phyloP scores from a whole-genome alignment of 768 basidiomycete genomes.

The Ramaria sp. region DNA sequence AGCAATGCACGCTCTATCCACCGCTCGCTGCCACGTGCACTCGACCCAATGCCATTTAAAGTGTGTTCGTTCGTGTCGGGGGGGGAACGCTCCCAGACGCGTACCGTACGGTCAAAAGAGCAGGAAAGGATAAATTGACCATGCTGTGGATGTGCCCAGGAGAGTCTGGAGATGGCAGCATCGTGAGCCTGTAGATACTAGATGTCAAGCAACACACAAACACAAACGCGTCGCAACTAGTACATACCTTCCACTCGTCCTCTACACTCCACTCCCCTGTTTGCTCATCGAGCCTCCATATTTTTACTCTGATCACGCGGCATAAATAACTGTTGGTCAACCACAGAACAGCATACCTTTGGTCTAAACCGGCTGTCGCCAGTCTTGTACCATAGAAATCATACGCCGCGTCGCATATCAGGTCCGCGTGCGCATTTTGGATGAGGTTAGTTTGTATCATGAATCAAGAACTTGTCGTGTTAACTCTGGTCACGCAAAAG shows the following conservation, averaged over 20 bases:
- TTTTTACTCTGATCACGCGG: slow-evolving; percentile 52
- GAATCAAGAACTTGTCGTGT: neutral
- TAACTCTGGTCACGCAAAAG: neutral
- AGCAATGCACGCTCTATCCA: slow-evolving; percentile 72
- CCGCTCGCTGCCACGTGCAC: slow-evolving; percentile 23
- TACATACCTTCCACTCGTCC: slow-evolving; percentile 82
- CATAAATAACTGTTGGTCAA: slow-evolving; percentile 3
- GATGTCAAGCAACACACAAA: slow-evolving; percentile 3
- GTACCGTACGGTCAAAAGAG: slow-evolving; percentile 85
- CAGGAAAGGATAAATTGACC: slow-evolving; percentile 79
- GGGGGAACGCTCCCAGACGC: slow-evolving; percentile 75
- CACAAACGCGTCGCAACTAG: neutral
- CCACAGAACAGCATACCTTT: slow-evolving; percentile 37
- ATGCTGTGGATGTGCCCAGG: slow-evolving; percentile 91
- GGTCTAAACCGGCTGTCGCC: slow-evolving; percentile 76
- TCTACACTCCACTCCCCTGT: slow-evolving; percentile 69
- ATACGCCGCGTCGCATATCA: slow-evolving; percentile 79
- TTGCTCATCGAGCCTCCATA: slow-evolving; percentile 70
- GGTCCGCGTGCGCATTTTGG: slow-evolving; percentile 66
- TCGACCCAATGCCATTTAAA: slow-evolving; percentile 16
- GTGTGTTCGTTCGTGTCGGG: slow-evolving; percentile 19
- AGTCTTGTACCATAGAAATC: slow-evolving; percentile 82
- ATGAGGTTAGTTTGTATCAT: slow-evolving; percentile 81
- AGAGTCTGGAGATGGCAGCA: slow-evolving; percentile 71
- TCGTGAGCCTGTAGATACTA: slow-evolving; percentile 69